Base-by-base conservation (phyloP, 805 yeast species). In the Wickerhamiella slavikovae region DNA sequence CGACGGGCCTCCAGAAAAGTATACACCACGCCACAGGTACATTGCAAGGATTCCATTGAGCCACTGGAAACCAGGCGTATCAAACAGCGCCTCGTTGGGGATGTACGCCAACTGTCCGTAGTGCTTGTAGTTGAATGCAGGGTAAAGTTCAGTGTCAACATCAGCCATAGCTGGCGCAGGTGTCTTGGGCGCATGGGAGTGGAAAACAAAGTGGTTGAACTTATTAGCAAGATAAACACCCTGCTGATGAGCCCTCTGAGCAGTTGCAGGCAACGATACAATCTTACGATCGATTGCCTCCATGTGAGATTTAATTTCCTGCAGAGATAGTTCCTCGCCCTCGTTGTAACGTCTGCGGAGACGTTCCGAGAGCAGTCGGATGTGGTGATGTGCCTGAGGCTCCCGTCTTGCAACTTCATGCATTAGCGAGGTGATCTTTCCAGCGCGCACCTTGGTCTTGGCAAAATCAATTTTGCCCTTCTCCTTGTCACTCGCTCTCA, bases 231-330 rank as follows among this genome's bases (percentile, higher is more conserved):
- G 46, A 40, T 71, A 71, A 34, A 58, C 57, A 36, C 80, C 80
- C 48, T 71, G 80, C 48, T 71, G 80, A 38, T 64, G 58, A 3
- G 79, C 78, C 34, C 78, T 59, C 54, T 71, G 80, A 7, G 79
- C 79, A 7, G 79, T 71, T 6, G 78, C 76, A 4, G 80, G 79
- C 39, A 71, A 49, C 2, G 76, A 66, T 4, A 76, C 69, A 34
- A 71, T 67, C 47, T 68, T 66, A 12, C 67, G 57, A 43, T 71
- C 76, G 17, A 69, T 62, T 32, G 64, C 67, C 32, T 60, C 54
- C 36, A 71, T 49, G 35, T 69, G 44, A 10, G 52, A 49, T 17
- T 63, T 52, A 20, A 71, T 55, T 36, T 71, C 71, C 28, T 57
- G 55, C 38, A 68, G 62, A 12, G 59, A 55, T 29, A 72, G 49